phyloP scores from a whole-genome alignment of 331 rosid genomes.

The Phaseolus coccineus region DNA sequence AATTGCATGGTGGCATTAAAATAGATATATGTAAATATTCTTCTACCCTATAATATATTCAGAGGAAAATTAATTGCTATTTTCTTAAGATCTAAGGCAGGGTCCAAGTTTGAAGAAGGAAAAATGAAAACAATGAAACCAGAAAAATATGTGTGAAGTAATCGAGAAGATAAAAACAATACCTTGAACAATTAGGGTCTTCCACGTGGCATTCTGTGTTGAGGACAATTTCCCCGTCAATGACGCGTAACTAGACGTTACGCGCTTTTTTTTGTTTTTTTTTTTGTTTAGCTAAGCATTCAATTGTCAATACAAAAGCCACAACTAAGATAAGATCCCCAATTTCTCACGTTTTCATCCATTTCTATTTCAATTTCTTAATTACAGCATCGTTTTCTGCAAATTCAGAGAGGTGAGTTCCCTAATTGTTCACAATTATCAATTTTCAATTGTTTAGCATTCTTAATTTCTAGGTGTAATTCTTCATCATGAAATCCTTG shows the following conservation, averaged over 20 bases:
- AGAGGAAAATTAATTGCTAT: no score
- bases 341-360: slow-evolving; percentile 2
- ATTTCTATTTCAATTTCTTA: neutral
- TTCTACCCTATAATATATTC: no score
- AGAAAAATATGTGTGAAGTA: neutral
- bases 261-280: neutral
- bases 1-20: no score
- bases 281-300: neutral
- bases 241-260: slow-evolving; percentile 33
- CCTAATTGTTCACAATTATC: neutral
- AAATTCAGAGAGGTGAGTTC: slow-evolving; percentile 34
- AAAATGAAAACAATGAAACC: neutral
- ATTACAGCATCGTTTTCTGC: slow-evolving; percentile 8
- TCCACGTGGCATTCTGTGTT: slow-evolving; percentile 9
- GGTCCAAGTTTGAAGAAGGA: neutral
- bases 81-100: neutral
- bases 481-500: neutral
- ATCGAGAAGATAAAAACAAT: neutral
- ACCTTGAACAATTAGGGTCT: neutral
- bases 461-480: neutral
- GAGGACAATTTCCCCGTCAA: slow-evolving; percentile 31
- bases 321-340: slow-evolving; percentile 19
- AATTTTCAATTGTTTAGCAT: neutral
- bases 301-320: neutral
- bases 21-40: no score